phyloP scores from a whole-genome alignment of 2,329 filamentous ascomycete species.

The Cladobotryum protrusum region DNA sequence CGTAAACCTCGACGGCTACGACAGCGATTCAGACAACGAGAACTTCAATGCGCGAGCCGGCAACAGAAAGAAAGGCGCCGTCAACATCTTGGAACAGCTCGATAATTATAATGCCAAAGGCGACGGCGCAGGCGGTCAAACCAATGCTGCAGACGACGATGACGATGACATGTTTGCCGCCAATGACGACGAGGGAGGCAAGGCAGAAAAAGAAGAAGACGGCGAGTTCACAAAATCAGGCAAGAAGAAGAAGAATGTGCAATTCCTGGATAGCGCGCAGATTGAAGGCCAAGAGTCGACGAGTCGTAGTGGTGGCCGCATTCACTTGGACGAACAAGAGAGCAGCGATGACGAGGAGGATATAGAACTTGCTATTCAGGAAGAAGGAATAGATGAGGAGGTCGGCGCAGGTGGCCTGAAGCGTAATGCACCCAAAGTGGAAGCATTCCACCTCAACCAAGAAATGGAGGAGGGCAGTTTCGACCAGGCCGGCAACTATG shows the following conservation, averaged over 20 bases:
- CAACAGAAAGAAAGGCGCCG: constrained; percentile 45
- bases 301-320: constrained; percentile 68
- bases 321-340: constrained; percentile 54
- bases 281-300: constrained; percentile 74
- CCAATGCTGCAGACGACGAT: constrained; percentile 32
- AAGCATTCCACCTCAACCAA: constrained; percentile 88
- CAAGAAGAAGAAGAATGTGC: constrained; percentile 58
- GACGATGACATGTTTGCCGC: constrained; percentile 83
- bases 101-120: constrained; percentile 47
- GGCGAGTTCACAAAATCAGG: constrained; percentile 31
- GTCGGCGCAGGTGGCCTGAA: constrained; percentile 87
- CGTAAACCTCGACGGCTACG: constrained; percentile 94
- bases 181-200: constrained; percentile 43
- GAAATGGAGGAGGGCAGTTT: constrained; percentile 93
- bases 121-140: constrained; percentile 27
- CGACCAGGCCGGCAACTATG: constrained; percentile 84
- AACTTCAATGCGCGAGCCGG: constrained; percentile 73
- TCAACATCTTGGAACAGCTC: constrained; percentile 45
- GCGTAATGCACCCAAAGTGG: constrained; percentile 85
- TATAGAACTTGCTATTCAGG: constrained; percentile 63
- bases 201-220: constrained; percentile 24
- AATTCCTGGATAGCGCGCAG: constrained; percentile 50
- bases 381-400: constrained; percentile 78
- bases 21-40: constrained; percentile 88
- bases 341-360: constrained; percentile 61